These are phyloP conservation scores for Exophiala sp. DNA, from an alignment of 2,329 filamentous ascomycete species.

Conservation along the genomic window DNA sequence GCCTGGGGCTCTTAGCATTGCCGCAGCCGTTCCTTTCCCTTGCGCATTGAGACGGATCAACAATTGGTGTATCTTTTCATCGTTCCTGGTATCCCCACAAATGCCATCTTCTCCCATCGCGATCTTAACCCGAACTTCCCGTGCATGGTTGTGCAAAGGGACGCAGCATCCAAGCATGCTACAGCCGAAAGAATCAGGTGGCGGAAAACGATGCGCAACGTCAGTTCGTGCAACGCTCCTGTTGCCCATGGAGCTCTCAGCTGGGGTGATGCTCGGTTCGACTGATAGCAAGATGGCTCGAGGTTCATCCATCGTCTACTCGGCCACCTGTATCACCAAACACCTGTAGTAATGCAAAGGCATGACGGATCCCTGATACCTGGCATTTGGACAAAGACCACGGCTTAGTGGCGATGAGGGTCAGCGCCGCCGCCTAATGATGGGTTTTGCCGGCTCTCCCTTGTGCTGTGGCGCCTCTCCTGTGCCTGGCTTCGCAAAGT, in stretches of 20 bases:
- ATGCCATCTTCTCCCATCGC: not conserved
- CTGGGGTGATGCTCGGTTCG: not conserved
- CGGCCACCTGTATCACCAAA: not conserved
- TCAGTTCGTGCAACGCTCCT: constrained; percentile 1
- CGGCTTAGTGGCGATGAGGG: not conserved
- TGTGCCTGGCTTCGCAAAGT: too few species aligned
- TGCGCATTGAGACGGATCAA: not conserved
- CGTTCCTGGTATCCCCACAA: not conserved
- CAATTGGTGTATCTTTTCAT: not conserved
- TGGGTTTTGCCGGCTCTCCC: too few species aligned
- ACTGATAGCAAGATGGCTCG: not conserved
- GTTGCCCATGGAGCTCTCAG: not conserved
- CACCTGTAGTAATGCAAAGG: not conserved
- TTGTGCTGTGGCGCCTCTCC: not conserved
- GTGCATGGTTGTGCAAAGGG: not conserved
- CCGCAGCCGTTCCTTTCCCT: not conserved
- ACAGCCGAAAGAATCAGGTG: not conserved
- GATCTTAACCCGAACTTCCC: not conserved
- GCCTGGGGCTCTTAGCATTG: not conserved
- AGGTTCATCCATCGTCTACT: not conserved
- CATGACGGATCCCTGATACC: not conserved
- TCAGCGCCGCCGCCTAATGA: not conserved
- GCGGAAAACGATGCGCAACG: constrained; percentile 4
- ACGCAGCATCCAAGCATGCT: not conserved
- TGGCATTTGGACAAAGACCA: too few species aligned